Evolutionary conservation across 805 yeast genomes (phyloP).

Genomic region (Saccharomycopsis capsularis): DNA sequence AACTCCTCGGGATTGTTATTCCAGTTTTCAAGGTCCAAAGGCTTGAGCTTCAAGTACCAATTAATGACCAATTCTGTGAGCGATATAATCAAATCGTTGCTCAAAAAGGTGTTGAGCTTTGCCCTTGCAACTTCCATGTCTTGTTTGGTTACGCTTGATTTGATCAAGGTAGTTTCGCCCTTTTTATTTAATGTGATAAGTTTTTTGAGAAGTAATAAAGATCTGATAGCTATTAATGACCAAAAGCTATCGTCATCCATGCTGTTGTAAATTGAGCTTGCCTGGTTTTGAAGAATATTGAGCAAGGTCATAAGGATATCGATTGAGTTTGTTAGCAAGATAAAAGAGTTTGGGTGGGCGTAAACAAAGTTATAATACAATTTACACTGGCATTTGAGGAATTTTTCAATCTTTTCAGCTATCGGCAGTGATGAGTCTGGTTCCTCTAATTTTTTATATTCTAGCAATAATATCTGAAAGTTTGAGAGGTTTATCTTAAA

Average conservation of each 20-base stretch:
- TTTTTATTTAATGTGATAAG: constrained; percentile 56
- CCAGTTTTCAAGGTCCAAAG: constrained; percentile 80
- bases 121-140: constrained; percentile 55
- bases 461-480: constrained; percentile 46
- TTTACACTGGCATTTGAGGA: constrained; percentile 69
- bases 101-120: constrained; percentile 50
- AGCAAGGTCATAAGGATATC: constrained; percentile 57
- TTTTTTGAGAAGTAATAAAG: constrained; percentile 56
- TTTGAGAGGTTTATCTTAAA: constrained; percentile 51
- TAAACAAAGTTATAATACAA: constrained; percentile 54
- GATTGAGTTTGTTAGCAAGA: constrained; percentile 56
- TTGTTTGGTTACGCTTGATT: constrained; percentile 55
- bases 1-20: constrained; percentile 85
- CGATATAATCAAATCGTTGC: constrained; percentile 46
- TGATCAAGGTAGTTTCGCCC: constrained; percentile 57
- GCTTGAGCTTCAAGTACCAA: constrained; percentile 68
- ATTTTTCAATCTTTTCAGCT: constrained; percentile 47
- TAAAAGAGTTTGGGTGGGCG: constrained; percentile 61
- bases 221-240: constrained; percentile 66
- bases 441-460: constrained; percentile 41
- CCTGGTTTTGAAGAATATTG: constrained; percentile 54
- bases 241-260: constrained; percentile 53
- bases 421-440: not conserved
- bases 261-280: constrained; percentile 54
- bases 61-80: constrained; percentile 61